Conservation (phyloP, 2,329 filamentous ascomycete species). For the Bipolaris zeicola region DNA sequence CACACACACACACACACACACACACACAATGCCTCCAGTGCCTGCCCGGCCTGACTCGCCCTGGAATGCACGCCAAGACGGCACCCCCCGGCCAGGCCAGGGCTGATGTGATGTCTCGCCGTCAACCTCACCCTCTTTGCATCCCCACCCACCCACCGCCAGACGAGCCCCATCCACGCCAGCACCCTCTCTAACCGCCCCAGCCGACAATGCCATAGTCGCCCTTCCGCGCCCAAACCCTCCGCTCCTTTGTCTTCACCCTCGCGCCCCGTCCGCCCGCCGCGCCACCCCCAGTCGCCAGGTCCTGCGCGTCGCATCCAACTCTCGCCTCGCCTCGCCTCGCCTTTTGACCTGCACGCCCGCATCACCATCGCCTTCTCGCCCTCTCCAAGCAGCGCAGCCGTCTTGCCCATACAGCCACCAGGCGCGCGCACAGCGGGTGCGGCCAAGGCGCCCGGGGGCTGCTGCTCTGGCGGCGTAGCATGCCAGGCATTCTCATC, state of each 20-base stretch:
- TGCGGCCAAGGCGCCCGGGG: constrained; percentile 41
- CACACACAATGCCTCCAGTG: not conserved
- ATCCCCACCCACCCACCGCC: constrained; percentile 12
- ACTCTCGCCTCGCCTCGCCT: not conserved
- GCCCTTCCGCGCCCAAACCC: not conserved
- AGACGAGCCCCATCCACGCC: constrained; percentile 19
- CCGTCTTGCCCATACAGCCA: not conserved
- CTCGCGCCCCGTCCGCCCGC: constrained; percentile 13
- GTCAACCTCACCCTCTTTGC: constrained; percentile 16
- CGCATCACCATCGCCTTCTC: no score
- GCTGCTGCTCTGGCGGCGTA: constrained; percentile 40
- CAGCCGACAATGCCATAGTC: constrained; percentile 13
- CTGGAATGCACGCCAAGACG: constrained; percentile 1
- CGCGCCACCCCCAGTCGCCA: constrained; percentile 7
- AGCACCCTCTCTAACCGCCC: constrained; percentile 4
- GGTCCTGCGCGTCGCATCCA: not conserved
- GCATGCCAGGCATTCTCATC: constrained; percentile 56
- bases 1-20: no score
- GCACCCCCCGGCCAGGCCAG: constrained; percentile 6
- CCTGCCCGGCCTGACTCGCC: constrained; percentile 2
- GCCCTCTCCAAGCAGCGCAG: not conserved
- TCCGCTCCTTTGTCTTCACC: constrained; percentile 12
- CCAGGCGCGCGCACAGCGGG: constrained; percentile 17
- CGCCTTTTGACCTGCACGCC: not conserved
- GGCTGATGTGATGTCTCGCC: constrained; percentile 13